Base-by-base conservation (phyloP, 192 early-diverging fungal species). In the Podila verticillata region DNA sequence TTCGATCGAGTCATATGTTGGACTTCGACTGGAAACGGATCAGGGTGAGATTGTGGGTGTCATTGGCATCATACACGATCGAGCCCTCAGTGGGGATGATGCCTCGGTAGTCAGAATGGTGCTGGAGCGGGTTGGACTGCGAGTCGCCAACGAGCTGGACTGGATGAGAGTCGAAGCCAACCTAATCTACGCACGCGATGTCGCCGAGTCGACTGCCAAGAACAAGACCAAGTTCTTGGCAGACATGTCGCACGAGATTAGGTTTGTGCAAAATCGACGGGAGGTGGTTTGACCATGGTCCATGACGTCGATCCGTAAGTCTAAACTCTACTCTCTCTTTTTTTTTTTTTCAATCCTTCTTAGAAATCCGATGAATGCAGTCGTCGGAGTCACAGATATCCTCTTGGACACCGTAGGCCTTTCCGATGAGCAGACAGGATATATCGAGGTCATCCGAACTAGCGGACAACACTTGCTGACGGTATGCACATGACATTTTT, bases 281-380 rank as follows among this genome's bases (percentile, higher is more conserved):
- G 48, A 13, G 51, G 26, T 32, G 17, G 61, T 44, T 36, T 34
- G 1, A 24, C 24, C 26, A 39, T 35, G 28, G 6, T 47, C n/a
- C 61, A 30, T 60, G 17, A 35, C 29, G 17, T 22, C 24, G 28
- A 24, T 58, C 35, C 17, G 19, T 26, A n/a, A 3, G 29, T 1
- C 19, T n/a, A 47, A 29, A 12, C 7, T 59, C 17, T 29, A 67
- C 19, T 7, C 34, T 20, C 49, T 62, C 31, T 36, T 59, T 22
- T 24, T 49, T 7, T 58, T 26, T 39, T 61, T 47, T 12, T 49
- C 35, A 10, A 19, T 22, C 13, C 39, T 44, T 44, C 39, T 31
- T 72, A 85, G 86, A 63, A 88, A 85, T n/a, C 87, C 87, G 7
- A 88, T 88, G 87, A 86, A 86, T 72, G 87, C 87, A 7, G 87